Conservation (phyloP, 345 rosid genomes). For the Populus simonii region DNA sequence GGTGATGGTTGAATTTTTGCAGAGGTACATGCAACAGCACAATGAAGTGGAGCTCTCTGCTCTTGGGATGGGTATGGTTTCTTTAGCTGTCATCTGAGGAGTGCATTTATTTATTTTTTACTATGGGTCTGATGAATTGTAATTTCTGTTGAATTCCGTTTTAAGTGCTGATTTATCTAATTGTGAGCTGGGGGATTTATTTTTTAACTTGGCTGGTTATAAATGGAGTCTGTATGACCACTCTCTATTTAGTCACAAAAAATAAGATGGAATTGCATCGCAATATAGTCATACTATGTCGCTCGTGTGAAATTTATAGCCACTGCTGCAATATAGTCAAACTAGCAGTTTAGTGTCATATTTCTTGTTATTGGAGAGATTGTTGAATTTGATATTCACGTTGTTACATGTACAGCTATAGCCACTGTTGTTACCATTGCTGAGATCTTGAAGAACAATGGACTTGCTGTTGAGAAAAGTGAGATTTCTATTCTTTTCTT, state of each 20-base stretch:
- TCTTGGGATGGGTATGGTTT: slow-evolving; percentile 39
- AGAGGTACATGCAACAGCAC: slow-evolving; percentile 57
- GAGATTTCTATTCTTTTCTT: slow-evolving; percentile 8
- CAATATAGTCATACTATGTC: not conserved
- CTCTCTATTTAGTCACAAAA: not conserved
- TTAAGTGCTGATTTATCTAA: not conserved
- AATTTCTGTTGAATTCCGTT: not conserved
- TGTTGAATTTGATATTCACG: not conserved
- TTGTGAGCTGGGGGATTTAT: not conserved
- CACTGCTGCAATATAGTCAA: too few species aligned
- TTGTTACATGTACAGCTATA: slow-evolving; percentile 38
- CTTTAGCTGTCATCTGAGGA: not conserved
- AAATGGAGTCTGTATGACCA: not conserved
- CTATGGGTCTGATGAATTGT: not conserved
- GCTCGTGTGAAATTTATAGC: not conserved
- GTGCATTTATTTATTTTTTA: not conserved
- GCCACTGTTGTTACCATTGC: slow-evolving; percentile 76
- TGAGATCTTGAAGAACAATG: slow-evolving; percentile 73
- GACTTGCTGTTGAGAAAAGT: slow-evolving; percentile 71
- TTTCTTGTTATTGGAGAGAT: not conserved
- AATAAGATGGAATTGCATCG: not conserved
- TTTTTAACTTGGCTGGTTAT: not conserved
- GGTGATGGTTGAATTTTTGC: slow-evolving; percentile 19
- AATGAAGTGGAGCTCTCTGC: slow-evolving; percentile 51
- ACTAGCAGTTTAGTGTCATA: not conserved